Evolutionary conservation across 2,329 filamentous ascomycete species (phyloP), one percentile per base, ranked within the genome.

Genomic region (Diaporthe citrichinensis): DNA sequence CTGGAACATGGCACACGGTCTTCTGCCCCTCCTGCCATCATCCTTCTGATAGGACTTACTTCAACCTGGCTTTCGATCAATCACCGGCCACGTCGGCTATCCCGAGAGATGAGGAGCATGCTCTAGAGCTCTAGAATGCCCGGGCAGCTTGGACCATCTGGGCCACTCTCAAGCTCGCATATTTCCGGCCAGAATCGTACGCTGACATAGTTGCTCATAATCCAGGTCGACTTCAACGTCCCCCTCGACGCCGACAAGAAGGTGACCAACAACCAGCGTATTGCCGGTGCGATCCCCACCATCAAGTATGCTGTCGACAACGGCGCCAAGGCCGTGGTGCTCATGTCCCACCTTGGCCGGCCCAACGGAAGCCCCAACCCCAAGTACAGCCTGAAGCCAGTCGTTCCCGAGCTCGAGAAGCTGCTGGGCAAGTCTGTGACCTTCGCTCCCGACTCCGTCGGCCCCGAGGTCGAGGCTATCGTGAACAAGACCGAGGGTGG

Each of bases 331-430:
- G 90, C 95, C 68, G 96, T 99, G 77, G 88, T 98, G 82, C 92
- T 99, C 84, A 99, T 99, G 97, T 98, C 96, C 83, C 97, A 99
- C 87, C 94, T 99, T 78, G 97, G 97, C 82, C 96, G 97, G 72
- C 97, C 97, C 78, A 94, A 98, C 84, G 97, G 97, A 85, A 92
- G 95, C 86, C 88, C 87, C 84, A 98, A 98, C 88, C 86, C 92
- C 80, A 98, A 99, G 90, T 99, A 97, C 92, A 97, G 94, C 83
- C 90, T 99, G 83, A 92, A 96, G 90, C 96, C 96, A 77, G 95
- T 99, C 78, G 94, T 97, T 44, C 89, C 94, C 78, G 95, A 97
- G 88, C 93, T 98, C 73, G 94, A 98, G 92, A 96, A 96, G 90
- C 92, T 96, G 73, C 91, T 98, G 36, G 91, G 93, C 83, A 95